These are phyloP conservation scores for Papiliotrema nemorosa DNA, from an alignment of 1,284 basidiomycete genomes.

Conservation along the genomic window DNA sequence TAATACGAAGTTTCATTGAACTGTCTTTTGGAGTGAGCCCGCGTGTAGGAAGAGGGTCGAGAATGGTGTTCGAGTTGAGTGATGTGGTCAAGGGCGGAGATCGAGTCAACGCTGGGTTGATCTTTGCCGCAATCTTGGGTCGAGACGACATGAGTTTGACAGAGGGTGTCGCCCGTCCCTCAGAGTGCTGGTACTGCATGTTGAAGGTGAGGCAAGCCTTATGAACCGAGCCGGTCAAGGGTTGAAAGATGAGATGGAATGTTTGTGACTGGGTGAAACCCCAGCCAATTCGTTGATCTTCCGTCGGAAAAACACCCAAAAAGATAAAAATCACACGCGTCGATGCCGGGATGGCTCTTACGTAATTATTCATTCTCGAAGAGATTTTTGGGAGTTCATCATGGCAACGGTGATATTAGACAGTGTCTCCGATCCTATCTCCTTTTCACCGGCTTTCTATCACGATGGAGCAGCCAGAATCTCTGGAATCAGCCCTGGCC, in stretches of 20 bases:
- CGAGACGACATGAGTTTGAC: slow-evolving; percentile 4
- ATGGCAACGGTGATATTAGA: no score
- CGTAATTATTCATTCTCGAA: background rate
- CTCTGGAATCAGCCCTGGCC: slow-evolving; percentile 56
- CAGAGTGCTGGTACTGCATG: background rate
- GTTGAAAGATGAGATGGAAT: background rate
- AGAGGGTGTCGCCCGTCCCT: background rate
- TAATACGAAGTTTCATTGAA: slow-evolving; percentile 36
- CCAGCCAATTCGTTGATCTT: no score
- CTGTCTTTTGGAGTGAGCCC: slow-evolving; percentile 22
- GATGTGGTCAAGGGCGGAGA: slow-evolving; percentile 29
- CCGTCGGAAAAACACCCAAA: background rate
- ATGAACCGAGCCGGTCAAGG: background rate
- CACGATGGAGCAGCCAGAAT: slow-evolving; percentile 15
- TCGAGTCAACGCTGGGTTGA: slow-evolving; percentile 6
- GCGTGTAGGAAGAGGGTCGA: background rate
- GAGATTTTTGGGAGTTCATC: background rate
- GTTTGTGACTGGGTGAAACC: background rate
- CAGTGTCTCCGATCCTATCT: background rate
- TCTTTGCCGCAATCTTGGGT: background rate
- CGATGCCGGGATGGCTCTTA: background rate
- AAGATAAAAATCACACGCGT: slow-evolving; percentile 1
- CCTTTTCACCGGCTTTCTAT: background rate
- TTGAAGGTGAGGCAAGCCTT: background rate
- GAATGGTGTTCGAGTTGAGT: slow-evolving; percentile 18